These are phyloP conservation scores for Aleurites moluccanus DNA, from an alignment of 441 rosid species.

Conservation along the genomic window DNA sequence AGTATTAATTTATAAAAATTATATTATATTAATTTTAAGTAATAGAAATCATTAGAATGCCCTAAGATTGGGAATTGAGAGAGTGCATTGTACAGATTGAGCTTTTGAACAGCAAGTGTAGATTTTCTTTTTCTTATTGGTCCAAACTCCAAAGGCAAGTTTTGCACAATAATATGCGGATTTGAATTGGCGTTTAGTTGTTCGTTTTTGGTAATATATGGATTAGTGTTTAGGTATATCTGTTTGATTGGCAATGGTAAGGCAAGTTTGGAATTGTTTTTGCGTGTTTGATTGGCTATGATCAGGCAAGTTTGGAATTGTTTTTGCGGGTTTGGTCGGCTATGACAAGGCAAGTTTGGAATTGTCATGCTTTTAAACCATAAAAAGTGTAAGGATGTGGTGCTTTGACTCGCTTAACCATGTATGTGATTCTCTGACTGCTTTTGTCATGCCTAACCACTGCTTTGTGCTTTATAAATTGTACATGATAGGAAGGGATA, in stretches of 20 bases:
- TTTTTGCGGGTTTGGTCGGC: no score
- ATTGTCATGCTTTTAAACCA: neutral
- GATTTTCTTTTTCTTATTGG: no score
- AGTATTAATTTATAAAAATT: no score
- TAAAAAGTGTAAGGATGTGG: neutral
- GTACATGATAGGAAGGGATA: slow-evolving; percentile 93
- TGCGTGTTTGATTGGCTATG: neutral
- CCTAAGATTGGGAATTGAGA: no score
- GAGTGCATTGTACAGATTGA: no score
- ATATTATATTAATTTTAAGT: no score
- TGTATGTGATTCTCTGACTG: slow-evolving; percentile 1
- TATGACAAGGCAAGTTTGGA: no score
- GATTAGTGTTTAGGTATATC: neutral
- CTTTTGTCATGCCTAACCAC: neutral
- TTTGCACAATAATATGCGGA: no score
- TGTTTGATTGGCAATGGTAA: neutral
- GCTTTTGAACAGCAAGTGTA: no score
- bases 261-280: neutral
- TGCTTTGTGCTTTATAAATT: slow-evolving; percentile 51
- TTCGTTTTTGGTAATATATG: neutral
- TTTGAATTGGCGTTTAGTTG: neutral
- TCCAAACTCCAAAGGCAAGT: no score
- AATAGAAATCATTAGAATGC: no score
- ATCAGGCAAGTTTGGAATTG: no score
- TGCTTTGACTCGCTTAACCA: neutral